Percentiles rank a stretch among this genome's conserved stretches.
These are phyloP conservation scores for Pistacia vera DNA, from an alignment of 345 rosid species.

Conservation along the genomic window DNA sequence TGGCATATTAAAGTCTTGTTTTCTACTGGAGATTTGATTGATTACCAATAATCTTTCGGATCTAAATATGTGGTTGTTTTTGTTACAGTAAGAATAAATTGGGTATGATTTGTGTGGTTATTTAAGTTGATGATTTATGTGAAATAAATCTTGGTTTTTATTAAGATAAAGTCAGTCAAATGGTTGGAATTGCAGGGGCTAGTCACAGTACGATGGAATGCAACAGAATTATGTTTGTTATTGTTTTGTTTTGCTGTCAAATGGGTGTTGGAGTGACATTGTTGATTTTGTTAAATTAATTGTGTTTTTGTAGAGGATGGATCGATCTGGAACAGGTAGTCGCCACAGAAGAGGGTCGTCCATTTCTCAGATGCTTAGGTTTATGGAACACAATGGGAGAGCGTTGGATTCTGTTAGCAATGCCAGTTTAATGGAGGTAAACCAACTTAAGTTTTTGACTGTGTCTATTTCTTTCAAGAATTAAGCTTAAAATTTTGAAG, in stretches of 20 bases:
- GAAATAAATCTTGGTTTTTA: neutral
- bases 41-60: neutral
- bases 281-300: slow-evolving; percentile 21
- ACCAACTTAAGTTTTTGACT: slow-evolving; percentile 7
- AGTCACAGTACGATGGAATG: neutral
- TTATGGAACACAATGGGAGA: slow-evolving; percentile 52
- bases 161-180: neutral
- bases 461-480: neutral
- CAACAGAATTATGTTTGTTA: neutral
- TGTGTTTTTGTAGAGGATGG: slow-evolving; percentile 62
- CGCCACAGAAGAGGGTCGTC: slow-evolving; percentile 74
- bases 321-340: slow-evolving; percentile 79
- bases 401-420: slow-evolving; percentile 73
- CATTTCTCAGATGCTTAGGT: slow-evolving; percentile 63
- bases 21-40: neutral
- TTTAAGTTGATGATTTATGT: neutral
- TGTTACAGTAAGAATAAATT: neutral
- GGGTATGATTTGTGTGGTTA: neutral
- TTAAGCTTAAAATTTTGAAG: neutral
- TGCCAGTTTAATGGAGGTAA: slow-evolving; percentile 92
- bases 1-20: neutral
- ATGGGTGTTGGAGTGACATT: neutral
- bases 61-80: neutral
- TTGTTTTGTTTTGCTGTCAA: slow-evolving; percentile 2
- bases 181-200: neutral